A percentile compares a stretch with the other conserved stretches of the same genome.
These are phyloP conservation scores for Ustulina deusta DNA, from an alignment of 2,329 filamentous ascomycete species.

Conservation along the genomic window DNA sequence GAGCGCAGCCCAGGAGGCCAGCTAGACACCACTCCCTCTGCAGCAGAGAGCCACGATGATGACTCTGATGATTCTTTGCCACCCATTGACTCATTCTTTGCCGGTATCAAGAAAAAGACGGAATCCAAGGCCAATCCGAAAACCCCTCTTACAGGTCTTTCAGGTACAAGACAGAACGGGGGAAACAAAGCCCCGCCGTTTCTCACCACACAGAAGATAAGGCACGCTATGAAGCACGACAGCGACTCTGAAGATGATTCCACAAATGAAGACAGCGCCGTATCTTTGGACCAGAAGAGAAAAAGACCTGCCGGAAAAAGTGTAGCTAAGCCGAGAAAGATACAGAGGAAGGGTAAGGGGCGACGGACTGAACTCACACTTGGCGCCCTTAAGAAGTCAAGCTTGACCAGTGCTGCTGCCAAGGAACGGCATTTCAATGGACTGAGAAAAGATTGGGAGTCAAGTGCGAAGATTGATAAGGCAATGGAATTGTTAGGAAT, in stretches of 20 bases:
- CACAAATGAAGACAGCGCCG: slow-evolving; percentile 3
- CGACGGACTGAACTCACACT: slow-evolving; percentile 42
- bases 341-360: slow-evolving; percentile 20
- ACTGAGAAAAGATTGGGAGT: slow-evolving; percentile 46
- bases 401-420: slow-evolving; percentile 42
- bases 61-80: slow-evolving; percentile 35
- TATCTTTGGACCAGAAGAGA: slow-evolving; percentile 26
- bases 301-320: slow-evolving; percentile 26
- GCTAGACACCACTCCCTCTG: neutral
- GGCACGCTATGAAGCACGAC: neutral
- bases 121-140: neutral
- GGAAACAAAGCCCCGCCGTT: neutral
- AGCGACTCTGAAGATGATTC: neutral
- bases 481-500: slow-evolving; percentile 47
- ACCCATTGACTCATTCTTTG: slow-evolving; percentile 25
- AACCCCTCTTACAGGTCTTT: neutral
- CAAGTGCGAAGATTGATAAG: slow-evolving; percentile 50
- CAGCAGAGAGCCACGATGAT: slow-evolving; percentile 16
- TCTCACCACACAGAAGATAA: neutral
- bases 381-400: slow-evolving; percentile 45
- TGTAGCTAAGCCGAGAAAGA: slow-evolving; percentile 30
- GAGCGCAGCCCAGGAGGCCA: neutral
- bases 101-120: slow-evolving; percentile 22
- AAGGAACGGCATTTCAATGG: slow-evolving; percentile 46
- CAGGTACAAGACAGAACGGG: neutral